Evolutionary conservation across 305 asterid genomes (phyloP), one percentile per base, ranked within the genome.

Genomic region (Fraxinus angustifolia): DNA sequence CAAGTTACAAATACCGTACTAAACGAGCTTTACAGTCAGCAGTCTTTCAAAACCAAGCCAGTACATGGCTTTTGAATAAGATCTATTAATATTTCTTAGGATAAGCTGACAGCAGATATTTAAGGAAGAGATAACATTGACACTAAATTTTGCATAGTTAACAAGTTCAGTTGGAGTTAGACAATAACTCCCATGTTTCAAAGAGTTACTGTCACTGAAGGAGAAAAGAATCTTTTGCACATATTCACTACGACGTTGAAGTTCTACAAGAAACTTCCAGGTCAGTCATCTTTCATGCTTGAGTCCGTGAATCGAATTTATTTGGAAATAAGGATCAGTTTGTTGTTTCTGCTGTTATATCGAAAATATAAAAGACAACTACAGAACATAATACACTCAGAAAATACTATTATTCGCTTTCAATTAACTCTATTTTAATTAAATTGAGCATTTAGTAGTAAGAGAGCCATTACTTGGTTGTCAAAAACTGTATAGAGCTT

Each of bases 401-500:
- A 58, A 58, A 58, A 58, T 58, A 56, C 28, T 17, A 56, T 56
- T 17, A 56, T 17, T 58, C 1, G 4, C 68, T 6, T 19, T 58
- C 1, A 1, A 19, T 58, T 7, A 28, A 58, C 68, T 17, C 68
- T 58, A 58, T 17, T 19, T 58, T 31, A 58, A 58, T 58, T 58
- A 58, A 58, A 19, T 19, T 58, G 68, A 7, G 30, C 12, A 58
- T 19, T 58, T 58, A 17, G 30, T 58, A 58, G 68, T 58, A 60
- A 72, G 79, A 81, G 81, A 75, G 78, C 62, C 68, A 84, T 82
- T 91, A 94, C 98, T 90, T 95, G 94, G 80, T 87, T 87, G 77
- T 87, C 84, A 83, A 93, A 80, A 88, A 92, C 80, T 11, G 92
- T 83, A 78, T 81, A 84, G 76, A 95, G 91, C 84, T 87, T 92